Base-by-base conservation (phyloP, 2,329 filamentous ascomycete species). In the Teratosphaeria pseudoeucalypti region DNA sequence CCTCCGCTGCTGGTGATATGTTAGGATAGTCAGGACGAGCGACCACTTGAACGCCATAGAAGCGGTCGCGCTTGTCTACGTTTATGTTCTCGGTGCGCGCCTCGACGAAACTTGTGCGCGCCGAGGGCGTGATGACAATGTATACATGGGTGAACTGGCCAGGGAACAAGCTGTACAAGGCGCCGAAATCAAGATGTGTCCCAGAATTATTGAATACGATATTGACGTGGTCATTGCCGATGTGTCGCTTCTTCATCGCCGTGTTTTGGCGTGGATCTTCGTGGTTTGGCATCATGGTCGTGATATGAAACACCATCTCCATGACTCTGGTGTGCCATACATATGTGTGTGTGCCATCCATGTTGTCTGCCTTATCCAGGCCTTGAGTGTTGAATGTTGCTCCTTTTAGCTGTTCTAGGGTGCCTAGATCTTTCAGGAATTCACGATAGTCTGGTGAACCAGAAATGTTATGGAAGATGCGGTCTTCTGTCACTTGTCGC, bases 151-250 rank as follows among this genome's bases (percentile, higher is more conserved):
- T 97, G 79, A 99, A 96, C 60, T 92, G 88, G 0, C 91, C 95
- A 0, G 90, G 90, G 67, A 99, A 95, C 23, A 65, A 57, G 47
- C 57, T 63, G 52, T 60, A 62, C 5, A 63, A 57, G 0, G 90
- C 96, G 71, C 96, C 85, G 71, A 96, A 95, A 58, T 83, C 82
- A 77, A 96, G 97, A 0, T 89, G 87, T 52, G 57, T 52, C n/a
- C 94, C 92, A 2, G 92, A 96, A 69, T 95, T 90, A 72, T 99
- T 99, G 81, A 95, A 99, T 60, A 99, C 87, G 66, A 99, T 95
- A 71, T 96, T 97, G 71, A 99, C 94, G 72, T 90, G 95, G 73
- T 97, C 94, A 70, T 99, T 99, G 60, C 94, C 94, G 62, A 97
- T 94, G 70, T 97, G 95, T 2, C 86, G 82, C 75, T 99, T 99